Conservation (phyloP, 1,284 basidiomycete genomes). For the Exsudoporus floridanus region DNA sequence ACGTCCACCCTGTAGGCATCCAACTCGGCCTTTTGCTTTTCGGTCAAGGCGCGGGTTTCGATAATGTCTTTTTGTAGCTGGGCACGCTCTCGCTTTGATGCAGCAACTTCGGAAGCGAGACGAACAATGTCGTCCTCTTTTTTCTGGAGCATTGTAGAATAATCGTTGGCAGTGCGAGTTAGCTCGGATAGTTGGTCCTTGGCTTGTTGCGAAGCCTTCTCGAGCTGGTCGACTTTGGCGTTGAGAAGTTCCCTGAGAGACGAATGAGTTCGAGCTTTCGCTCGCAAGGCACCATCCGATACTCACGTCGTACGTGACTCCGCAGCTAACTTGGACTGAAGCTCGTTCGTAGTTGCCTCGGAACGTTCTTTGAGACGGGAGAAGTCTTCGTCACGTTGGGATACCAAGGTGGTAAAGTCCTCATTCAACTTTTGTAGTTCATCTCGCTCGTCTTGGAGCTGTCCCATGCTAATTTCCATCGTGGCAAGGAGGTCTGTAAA, state of each 20-base stretch:
- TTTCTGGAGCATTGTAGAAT: conserved; percentile 74
- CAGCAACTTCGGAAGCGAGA: conserved; percentile 58
- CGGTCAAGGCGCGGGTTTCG: conserved; percentile 68
- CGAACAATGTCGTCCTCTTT: conserved; percentile 74
- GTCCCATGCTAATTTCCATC: conserved; percentile 64
- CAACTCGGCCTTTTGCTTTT: conserved; percentile 68
- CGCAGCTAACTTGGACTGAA: conserved; percentile 69
- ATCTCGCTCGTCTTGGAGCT: conserved; percentile 54
- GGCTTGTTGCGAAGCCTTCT: conserved; percentile 67
- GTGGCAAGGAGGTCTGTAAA: conserved; percentile 53
- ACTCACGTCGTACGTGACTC: conserved; percentile 72
- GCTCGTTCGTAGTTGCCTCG: conserved; percentile 64
- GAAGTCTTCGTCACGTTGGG: conserved; percentile 81
- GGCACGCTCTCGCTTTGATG: conserved; percentile 53
- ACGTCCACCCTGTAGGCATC: conserved; percentile 63
- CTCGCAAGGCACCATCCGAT: neutral
- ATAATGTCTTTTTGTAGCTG: conserved; percentile 58
- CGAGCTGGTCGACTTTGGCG: conserved; percentile 59
- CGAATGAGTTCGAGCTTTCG: conserved; percentile 4
- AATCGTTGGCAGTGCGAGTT: conserved; percentile 73
- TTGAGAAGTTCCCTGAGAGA: conserved; percentile 58
- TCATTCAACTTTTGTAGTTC: conserved; percentile 65
- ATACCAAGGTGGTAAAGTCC: conserved; percentile 70
- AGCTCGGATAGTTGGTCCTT: conserved; percentile 81
- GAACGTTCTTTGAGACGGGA: conserved; percentile 75